phyloP scores from a whole-genome alignment of 1,139 yeast genomes.

The Casaregolazyma suthepensis region DNA sequence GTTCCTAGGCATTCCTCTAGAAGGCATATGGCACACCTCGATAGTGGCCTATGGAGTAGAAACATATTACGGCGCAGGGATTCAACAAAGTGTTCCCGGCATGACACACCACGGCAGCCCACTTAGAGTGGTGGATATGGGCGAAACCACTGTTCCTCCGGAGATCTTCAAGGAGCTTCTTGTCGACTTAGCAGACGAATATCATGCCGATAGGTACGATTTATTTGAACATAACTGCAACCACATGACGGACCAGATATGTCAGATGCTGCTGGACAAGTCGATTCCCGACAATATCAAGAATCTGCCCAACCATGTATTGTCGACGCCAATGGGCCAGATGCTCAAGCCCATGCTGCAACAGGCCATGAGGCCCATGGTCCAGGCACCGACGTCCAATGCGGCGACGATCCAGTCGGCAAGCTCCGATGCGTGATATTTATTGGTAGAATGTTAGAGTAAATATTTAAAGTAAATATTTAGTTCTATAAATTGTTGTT shows the following conservation, averaged over 20 bases:
- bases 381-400: slow-evolving; percentile 17
- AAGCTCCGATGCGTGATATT: neutral
- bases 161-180: slow-evolving; percentile 51
- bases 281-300: slow-evolving; percentile 45
- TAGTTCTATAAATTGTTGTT: neutral
- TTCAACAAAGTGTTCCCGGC: slow-evolving; percentile 46
- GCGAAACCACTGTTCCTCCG: slow-evolving; percentile 45
- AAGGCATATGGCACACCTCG: slow-evolving; percentile 65
- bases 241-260: slow-evolving; percentile 54
- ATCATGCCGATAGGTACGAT: slow-evolving; percentile 47
- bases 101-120: slow-evolving; percentile 58
- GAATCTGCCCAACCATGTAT: slow-evolving; percentile 50
- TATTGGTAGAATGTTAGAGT: neutral
- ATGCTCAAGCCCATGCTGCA: slow-evolving; percentile 38
- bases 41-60: slow-evolving; percentile 53
- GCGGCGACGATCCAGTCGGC: slow-evolving; percentile 7
- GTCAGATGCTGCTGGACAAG: slow-evolving; percentile 55
- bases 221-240: slow-evolving; percentile 64
- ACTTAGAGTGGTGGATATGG: slow-evolving; percentile 47
- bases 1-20: slow-evolving; percentile 35
- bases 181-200: slow-evolving; percentile 44
- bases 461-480: too few relatives aligned
- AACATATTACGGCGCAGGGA: slow-evolving; percentile 57
- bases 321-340: slow-evolving; percentile 56
- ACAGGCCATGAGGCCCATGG: slow-evolving; percentile 19